A percentile compares a stretch with the other conserved stretches of the same genome.
Evolutionary conservation across 2,329 filamentous ascomycete species (phyloP).

Genomic region (Plectosphaerella cucumerina): DNA sequence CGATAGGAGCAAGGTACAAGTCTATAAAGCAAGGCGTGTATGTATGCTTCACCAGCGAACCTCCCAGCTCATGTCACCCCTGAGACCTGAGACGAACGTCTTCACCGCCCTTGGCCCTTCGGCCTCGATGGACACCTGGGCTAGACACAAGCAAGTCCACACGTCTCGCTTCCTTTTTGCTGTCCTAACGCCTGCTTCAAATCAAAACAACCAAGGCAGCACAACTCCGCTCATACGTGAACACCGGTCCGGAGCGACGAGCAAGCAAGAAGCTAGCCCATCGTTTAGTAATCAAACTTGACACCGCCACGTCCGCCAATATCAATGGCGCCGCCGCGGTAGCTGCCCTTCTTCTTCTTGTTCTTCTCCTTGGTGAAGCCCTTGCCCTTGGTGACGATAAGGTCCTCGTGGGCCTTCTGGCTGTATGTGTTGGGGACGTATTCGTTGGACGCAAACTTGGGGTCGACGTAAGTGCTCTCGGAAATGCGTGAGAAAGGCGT

Average conservation of each 20-base stretch:
- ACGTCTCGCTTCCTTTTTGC: no score
- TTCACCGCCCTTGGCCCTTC: no score
- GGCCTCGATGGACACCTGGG: no score
- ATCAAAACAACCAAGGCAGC: no score
- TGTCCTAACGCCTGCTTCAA: no score
- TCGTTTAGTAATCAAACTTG: slow-evolving; percentile 82
- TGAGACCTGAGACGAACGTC: no score
- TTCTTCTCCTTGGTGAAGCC: slow-evolving; percentile 99
- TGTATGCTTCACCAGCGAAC: no score
- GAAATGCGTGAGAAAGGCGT: slow-evolving; percentile 76
- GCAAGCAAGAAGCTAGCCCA: not conserved
- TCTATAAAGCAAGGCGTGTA: no score
- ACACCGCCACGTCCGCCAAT: slow-evolving; percentile 77
- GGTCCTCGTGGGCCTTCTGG: slow-evolving; percentile 78
- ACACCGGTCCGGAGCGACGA: not conserved
- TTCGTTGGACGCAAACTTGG: slow-evolving; percentile 69
- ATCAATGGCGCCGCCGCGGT: slow-evolving; percentile 85
- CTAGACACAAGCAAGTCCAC: no score
- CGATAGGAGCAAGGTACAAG: no score
- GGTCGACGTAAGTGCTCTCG: slow-evolving; percentile 63
- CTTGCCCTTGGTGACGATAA: slow-evolving; percentile 90
- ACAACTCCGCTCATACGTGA: no score
- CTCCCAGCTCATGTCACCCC: no score
- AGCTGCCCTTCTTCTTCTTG: slow-evolving; percentile 91
- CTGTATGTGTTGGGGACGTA: slow-evolving; percentile 87